Evolutionary conservation across 352 stramenopile species (phyloP).

Genomic region (Phytophthora vignae): DNA sequence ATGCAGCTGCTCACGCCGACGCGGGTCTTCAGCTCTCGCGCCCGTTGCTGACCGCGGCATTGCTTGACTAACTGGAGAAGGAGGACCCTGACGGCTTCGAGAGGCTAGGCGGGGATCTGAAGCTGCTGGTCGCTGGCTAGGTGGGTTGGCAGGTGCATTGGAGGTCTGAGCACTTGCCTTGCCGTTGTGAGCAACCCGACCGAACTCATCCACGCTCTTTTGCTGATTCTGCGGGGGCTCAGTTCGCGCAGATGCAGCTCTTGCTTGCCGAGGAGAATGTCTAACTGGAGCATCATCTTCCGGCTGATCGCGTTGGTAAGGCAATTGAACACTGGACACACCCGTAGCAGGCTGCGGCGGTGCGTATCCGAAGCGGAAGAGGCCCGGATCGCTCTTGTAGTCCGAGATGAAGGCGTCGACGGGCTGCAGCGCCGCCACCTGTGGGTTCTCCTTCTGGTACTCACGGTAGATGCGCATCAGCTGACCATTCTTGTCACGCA

Average conservation of each 20-base stretch:
- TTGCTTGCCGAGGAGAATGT: slow-evolving; percentile 29
- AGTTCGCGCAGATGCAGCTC: slow-evolving; percentile 3
- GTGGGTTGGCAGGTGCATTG: slow-evolving; percentile 1
- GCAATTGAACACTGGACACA: slow-evolving; percentile 57
- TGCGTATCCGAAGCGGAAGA: slow-evolving; percentile 80
- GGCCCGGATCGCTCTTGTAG: slow-evolving; percentile 49
- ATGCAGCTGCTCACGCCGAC: slow-evolving; percentile 35
- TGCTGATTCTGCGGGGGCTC: slow-evolving; percentile 23
- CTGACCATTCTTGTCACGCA: slow-evolving; percentile 84
- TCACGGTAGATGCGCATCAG: slow-evolving; percentile 77
- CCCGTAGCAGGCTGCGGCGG: slow-evolving; percentile 65
- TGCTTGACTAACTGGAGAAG: slow-evolving; percentile 20
- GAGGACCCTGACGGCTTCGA: slow-evolving; percentile 21
- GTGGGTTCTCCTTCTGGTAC: slow-evolving; percentile 80
- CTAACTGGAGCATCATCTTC: slow-evolving; percentile 25
- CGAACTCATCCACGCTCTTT: slow-evolving; percentile 66
- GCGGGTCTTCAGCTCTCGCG: slow-evolving; percentile 40
- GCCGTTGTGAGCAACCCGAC: slow-evolving; percentile 40
- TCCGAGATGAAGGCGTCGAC: slow-evolving; percentile 59
- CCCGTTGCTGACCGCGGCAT: slow-evolving; percentile 2
- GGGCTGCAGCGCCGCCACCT: slow-evolving; percentile 54
- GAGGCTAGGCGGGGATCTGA: slow-evolving; percentile 36
- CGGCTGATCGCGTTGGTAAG: slow-evolving; percentile 54
- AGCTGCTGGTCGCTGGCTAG: slow-evolving; percentile 15
- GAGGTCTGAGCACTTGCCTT: slow-evolving; percentile 16